Evolutionary conservation across 2,329 filamentous ascomycete species (phyloP), one percentile per base, ranked within the genome.

Genomic region (Exophiala sideris): DNA sequence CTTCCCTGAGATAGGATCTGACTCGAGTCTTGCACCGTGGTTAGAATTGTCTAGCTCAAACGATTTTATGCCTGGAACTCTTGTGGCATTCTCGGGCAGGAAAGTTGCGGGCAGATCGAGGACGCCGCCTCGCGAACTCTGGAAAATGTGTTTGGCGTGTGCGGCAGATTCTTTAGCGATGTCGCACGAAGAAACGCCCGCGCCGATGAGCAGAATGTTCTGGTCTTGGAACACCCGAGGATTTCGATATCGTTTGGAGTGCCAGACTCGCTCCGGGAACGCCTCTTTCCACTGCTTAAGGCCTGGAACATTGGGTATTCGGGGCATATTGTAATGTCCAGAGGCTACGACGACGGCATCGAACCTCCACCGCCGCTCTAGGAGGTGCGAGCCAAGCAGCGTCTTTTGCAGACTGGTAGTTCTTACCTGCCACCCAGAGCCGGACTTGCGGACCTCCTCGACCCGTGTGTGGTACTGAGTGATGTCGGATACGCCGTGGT

Each of bases 381-480:
- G 21, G 49, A 63, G 40, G 8, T 48, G 54, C 40, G 41, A 35
- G 5, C 46, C 53, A n/a, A 35, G 24, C 5, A 38, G 12, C 33
- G 20, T 11, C 35, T 54, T 59, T 24, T 58, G 48, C 2, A 84
- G 64, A 1, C 72, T 77, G 4, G 73, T 72, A 11, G 79, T 79
- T 1, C 72, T 67, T 0, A 87, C 69, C 1, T 65, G 64, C 84
- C 84, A 88, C 2, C 64, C 62, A 9, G 67, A 66, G 0, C 66
- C 69, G 0, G 67, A 64, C 62, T 86, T 87, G 1, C 61, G 56
- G 0, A 79, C 62, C 2, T 71, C 68, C 56, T 79, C 79, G 0
- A 88, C 85, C n/a, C 80, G 72, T 0, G 84, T 86, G 41, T 83
- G 71, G 61, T 81, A 86, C 0, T 70, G 63, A 0, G 81, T 82